Conservation (phyloP, 805 yeast genomes). For the Kuraishia ogatae region DNA sequence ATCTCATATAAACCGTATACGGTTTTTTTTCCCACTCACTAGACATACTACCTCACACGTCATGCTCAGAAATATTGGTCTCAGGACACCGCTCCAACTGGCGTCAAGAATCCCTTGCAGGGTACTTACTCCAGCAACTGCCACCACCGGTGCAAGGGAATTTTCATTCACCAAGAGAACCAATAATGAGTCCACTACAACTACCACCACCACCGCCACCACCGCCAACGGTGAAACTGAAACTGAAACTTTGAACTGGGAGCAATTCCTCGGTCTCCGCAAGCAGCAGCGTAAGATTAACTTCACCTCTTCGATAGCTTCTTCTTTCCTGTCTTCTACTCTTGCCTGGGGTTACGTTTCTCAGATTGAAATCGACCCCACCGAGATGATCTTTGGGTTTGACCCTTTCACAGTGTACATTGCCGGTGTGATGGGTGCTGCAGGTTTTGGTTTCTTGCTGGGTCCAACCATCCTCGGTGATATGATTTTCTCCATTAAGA, state of each 20-base stretch:
- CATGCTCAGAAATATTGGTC: neutral
- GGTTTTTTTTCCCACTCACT: too few species aligned
- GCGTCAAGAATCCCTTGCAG: neutral
- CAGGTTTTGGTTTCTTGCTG: constrained; percentile 66
- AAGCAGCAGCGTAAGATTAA: constrained; percentile 69
- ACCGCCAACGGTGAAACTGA: neutral
- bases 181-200: neutral
- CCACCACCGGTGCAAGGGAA: neutral
- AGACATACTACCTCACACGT: too few species aligned
- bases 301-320: constrained; percentile 53
- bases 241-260: constrained; percentile 49
- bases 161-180: neutral
- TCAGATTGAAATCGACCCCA: constrained; percentile 78
- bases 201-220: neutral
- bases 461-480: constrained; percentile 79
- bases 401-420: constrained; percentile 82
- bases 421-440: constrained; percentile 64
- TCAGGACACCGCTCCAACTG: neutral
- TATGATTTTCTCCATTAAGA: constrained; percentile 49
- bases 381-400: constrained; percentile 76
- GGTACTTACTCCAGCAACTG: too few species aligned
- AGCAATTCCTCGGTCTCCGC: constrained; percentile 67
- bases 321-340: constrained; percentile 59
- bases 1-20: too few species aligned
- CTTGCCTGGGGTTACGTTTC: constrained; percentile 71